Evolutionary conservation across 805 yeast genomes (phyloP).

Genomic region (fission yeast (Schizosaccharomyces pombe)): DNA sequence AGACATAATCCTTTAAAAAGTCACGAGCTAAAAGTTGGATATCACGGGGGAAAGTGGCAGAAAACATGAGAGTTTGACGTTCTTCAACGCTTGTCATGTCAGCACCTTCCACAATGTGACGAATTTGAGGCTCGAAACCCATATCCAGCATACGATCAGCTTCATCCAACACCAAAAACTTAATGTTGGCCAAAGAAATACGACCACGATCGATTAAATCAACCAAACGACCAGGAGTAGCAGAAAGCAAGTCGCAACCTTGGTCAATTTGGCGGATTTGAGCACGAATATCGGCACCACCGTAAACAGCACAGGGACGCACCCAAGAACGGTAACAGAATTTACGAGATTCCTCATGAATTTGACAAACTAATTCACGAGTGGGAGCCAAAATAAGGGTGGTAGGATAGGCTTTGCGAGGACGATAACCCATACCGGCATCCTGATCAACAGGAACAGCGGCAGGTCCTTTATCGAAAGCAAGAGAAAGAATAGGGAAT

Average conservation of each 20-base stretch:
- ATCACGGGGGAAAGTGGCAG: constrained; percentile 97
- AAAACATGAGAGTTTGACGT: constrained; percentile 94
- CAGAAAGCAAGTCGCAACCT: constrained; percentile 91
- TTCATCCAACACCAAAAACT: constrained; percentile 87
- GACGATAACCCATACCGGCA: constrained; percentile 17
- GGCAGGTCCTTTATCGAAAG: constrained; percentile 72
- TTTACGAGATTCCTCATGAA: constrained; percentile 84
- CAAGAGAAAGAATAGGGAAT: constrained; percentile 88
- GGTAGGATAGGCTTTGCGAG: constrained; percentile 72
- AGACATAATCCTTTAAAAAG: constrained; percentile 84
- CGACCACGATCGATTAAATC: constrained; percentile 89
- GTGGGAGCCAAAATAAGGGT: constrained; percentile 94
- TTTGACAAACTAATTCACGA: constrained; percentile 94
- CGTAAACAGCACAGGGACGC: constrained; percentile 83
- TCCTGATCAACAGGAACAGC: constrained; percentile 13
- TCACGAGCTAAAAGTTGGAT: constrained; percentile 93
- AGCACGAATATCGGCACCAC: constrained; percentile 84
- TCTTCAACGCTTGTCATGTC: constrained; percentile 83
- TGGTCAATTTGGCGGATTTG: constrained; percentile 74
- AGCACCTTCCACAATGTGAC: constrained; percentile 91
- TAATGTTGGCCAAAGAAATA: constrained; percentile 70
- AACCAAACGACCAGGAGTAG: constrained; percentile 97
- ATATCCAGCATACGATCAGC: constrained; percentile 99
- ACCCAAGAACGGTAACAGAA: constrained; percentile 97
- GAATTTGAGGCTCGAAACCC: constrained; percentile 99